These are phyloP conservation scores for Claviceps digitariae DNA, from an alignment of 2,329 filamentous ascomycete genomes.

Conservation along the genomic window DNA sequence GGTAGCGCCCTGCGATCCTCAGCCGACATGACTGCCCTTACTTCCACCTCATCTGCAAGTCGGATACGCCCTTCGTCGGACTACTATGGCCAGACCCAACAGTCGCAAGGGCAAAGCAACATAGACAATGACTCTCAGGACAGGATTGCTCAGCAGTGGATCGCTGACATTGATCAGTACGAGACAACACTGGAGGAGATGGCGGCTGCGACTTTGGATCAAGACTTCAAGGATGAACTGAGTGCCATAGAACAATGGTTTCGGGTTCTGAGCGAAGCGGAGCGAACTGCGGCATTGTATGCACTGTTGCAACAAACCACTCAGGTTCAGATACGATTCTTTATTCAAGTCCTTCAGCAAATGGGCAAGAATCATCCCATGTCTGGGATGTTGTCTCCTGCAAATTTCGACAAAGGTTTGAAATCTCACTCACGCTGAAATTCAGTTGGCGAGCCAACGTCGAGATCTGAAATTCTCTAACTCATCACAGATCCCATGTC, in stretches of 20 bases:
- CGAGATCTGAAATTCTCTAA: constrained; percentile 11
- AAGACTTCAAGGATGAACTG: constrained; percentile 98
- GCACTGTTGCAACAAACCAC: constrained; percentile 95
- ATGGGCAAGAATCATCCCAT: constrained; percentile 98
- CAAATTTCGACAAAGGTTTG: constrained; percentile 91
- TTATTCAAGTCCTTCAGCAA: constrained; percentile 96
- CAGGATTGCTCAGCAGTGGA: constrained; percentile 94
- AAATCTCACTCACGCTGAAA: constrained; percentile 2
- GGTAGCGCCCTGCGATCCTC: constrained; percentile 85
- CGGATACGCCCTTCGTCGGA: constrained; percentile 92
- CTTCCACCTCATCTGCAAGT: constrained; percentile 50
- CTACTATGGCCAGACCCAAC: constrained; percentile 70
- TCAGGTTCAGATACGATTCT: constrained; percentile 97
- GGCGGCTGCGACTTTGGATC: constrained; percentile 95
- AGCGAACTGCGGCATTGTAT: constrained; percentile 89
- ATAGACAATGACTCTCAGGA: constrained; percentile 73
- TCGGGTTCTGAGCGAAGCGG: constrained; percentile 88
- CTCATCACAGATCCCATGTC: constrained; percentile 73
- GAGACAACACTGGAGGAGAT: constrained; percentile 98
- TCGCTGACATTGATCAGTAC: constrained; percentile 96
- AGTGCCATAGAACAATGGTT: constrained; percentile 99
- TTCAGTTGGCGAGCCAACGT: background rate
- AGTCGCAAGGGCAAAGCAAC: constrained; percentile 52
- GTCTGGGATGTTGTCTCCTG: constrained; percentile 86
- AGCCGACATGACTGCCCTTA: constrained; percentile 83